Percentiles rank a stretch among this genome's conserved stretches.
phyloP scores from a whole-genome alignment of 1,284 basidiomycete species.

The Porodaedalea pini region DNA sequence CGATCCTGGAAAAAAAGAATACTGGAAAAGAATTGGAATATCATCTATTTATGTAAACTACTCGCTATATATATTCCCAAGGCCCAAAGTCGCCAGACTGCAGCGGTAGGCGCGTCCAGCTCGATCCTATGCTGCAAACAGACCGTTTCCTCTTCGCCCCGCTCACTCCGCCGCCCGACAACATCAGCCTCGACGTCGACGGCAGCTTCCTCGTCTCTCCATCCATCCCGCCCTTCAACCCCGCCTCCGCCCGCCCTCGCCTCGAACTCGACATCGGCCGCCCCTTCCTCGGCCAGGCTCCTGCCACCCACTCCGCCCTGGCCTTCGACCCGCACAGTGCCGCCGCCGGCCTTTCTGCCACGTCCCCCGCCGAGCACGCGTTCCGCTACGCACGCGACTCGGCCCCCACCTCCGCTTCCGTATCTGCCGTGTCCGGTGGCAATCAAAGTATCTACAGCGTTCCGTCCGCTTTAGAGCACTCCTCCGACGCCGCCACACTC shows the following conservation, averaged over 20 bases:
- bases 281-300: background rate
- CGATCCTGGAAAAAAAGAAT: conserved; percentile 5
- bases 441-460: background rate
- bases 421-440: conserved; percentile 13
- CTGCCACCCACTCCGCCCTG: conserved; percentile 5
- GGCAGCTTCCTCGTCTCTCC: background rate
- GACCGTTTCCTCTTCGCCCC: background rate
- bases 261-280: conserved; percentile 7
- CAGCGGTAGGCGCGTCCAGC: background rate
- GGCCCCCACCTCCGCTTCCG: background rate
- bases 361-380: background rate
- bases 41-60: conserved; percentile 11
- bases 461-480: conserved; percentile 10
- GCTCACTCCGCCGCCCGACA: conserved; percentile 16
- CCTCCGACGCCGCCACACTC: conserved; percentile 17
- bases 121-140: background rate
- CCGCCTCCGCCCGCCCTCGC: background rate
- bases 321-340: conserved; percentile 9
- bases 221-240: background rate
- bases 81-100: too few species aligned
- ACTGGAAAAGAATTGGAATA: background rate
- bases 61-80: conserved; percentile 13
- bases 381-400: conserved; percentile 14
- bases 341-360: background rate
- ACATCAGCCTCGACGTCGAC: background rate